phyloP scores from a whole-genome alignment of 768 basidiomycete genomes.

The Thelephora ganbajun region DNA sequence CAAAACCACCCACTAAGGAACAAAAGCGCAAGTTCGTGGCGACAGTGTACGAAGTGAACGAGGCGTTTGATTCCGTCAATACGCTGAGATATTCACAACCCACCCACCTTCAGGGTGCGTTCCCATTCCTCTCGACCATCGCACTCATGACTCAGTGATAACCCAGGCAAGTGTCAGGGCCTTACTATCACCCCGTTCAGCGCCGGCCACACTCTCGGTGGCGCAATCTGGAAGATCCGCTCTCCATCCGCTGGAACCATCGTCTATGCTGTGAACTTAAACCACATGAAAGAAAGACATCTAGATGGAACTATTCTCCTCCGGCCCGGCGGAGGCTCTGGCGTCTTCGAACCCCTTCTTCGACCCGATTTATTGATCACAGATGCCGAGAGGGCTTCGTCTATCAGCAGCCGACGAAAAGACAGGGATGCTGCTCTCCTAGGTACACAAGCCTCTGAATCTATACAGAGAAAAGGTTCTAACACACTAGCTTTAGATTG shows the following conservation, averaged over 20 bases:
- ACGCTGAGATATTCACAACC: slow-evolving; percentile 93
- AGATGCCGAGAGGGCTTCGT: slow-evolving; percentile 72
- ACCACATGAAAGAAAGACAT: slow-evolving; percentile 93
- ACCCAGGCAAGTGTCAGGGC: slow-evolving; percentile 71
- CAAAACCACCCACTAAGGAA: slow-evolving; percentile 11
- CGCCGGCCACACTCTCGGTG: slow-evolving; percentile 90
- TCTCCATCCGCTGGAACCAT: slow-evolving; percentile 94
- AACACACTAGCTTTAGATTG: slow-evolving; percentile 39
- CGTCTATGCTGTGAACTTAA: slow-evolving; percentile 87
- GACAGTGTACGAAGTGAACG: slow-evolving; percentile 74
- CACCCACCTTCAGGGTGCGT: slow-evolving; percentile 80
- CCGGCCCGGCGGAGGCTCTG: slow-evolving; percentile 58
- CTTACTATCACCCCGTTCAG: slow-evolving; percentile 91
- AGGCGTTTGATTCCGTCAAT: slow-evolving; percentile 85
- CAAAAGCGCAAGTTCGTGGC: slow-evolving; percentile 53
- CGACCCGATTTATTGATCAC: slow-evolving; percentile 90
- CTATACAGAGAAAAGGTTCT: background rate
- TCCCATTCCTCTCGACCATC: too few species aligned
- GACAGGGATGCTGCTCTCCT: slow-evolving; percentile 85
- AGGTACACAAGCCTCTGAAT: slow-evolving; percentile 29
- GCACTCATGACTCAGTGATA: background rate
- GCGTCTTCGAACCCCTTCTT: slow-evolving; percentile 74
- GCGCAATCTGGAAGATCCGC: slow-evolving; percentile 97
- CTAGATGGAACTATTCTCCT: slow-evolving; percentile 87
- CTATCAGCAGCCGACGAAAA: slow-evolving; percentile 76